A percentile compares a stretch with the other conserved stretches of the same genome.
These are phyloP conservation scores for Encephalitozoon hellem DNA, from an alignment of 371 early-diverging fungal species.

Conservation along the genomic window DNA sequence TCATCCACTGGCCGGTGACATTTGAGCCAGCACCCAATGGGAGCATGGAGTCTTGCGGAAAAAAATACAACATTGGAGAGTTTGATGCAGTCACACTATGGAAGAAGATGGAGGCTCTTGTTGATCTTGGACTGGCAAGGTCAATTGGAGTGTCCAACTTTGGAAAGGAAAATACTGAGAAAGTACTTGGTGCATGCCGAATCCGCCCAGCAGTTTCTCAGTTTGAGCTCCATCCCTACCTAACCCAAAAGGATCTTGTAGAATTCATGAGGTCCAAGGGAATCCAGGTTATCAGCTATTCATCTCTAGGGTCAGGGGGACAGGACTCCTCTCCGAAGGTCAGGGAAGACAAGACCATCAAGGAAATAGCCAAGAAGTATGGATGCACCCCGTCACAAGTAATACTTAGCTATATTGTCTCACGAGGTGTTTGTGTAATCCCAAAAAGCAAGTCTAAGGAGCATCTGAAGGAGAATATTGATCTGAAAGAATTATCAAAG, in stretches of 20 bases:
- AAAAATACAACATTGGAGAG: slow-evolving; percentile 63
- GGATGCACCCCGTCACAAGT: slow-evolving; percentile 67
- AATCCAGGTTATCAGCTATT: slow-evolving; percentile 71
- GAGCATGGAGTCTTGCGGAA: slow-evolving; percentile 57
- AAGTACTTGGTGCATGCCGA: slow-evolving; percentile 64
- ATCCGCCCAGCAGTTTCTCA: slow-evolving; percentile 74
- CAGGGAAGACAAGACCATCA: slow-evolving; percentile 57
- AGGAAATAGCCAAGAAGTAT: slow-evolving; percentile 66
- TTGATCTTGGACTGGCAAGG: slow-evolving; percentile 62
- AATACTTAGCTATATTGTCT: slow-evolving; percentile 67
- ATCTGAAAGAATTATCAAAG: slow-evolving; percentile 27
- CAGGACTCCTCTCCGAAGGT: slow-evolving; percentile 5
- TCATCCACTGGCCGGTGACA: slow-evolving; percentile 70
- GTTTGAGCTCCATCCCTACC: slow-evolving; percentile 76
- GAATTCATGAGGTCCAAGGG: slow-evolving; percentile 66
- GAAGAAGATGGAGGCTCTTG: slow-evolving; percentile 68
- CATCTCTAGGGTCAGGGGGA: slow-evolving; percentile 70
- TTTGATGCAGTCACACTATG: slow-evolving; percentile 62
- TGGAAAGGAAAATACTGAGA: slow-evolving; percentile 64
- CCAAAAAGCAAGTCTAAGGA: slow-evolving; percentile 45
- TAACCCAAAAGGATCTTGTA: slow-evolving; percentile 65
- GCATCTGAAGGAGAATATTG: slow-evolving; percentile 48
- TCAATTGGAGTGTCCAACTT: slow-evolving; percentile 76
- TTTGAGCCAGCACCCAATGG: slow-evolving; percentile 24
- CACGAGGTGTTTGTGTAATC: slow-evolving; percentile 59